phyloP scores from a whole-genome alignment of 176 grass and related monocot genomes.

The Musa beccarii region DNA sequence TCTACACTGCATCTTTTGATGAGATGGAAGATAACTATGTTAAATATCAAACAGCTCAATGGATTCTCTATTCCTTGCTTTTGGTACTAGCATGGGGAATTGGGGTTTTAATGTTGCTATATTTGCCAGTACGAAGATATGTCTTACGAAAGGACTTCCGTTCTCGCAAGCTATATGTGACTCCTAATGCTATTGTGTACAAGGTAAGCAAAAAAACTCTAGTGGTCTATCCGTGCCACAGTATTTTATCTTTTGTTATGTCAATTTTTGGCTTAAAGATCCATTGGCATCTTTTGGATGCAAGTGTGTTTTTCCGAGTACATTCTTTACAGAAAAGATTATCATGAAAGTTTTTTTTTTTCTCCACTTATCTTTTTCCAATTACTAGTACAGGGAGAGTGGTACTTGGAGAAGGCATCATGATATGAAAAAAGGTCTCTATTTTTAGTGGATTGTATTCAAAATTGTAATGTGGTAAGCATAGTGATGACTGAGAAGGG shows the following conservation, averaged over 20 bases:
- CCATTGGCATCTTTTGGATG: too few relatives aligned
- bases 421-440: too few relatives aligned
- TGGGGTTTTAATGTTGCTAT: slow-evolving; percentile 58
- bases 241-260: background rate
- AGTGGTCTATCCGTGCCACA: background rate
- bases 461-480: too few relatives aligned
- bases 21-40: slow-evolving; percentile 49
- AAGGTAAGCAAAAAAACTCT: slow-evolving; percentile 30
- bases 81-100: slow-evolving; percentile 61
- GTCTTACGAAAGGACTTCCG: slow-evolving; percentile 28
- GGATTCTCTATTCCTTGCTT: slow-evolving; percentile 46
- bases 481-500: too few relatives aligned
- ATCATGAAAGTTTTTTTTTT: too few relatives aligned
- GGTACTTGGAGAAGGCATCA: too few relatives aligned
- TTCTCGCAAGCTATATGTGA: slow-evolving; percentile 52
- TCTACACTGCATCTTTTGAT: slow-evolving; percentile 45
- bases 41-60: slow-evolving; percentile 45
- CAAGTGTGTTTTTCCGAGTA: too few relatives aligned
- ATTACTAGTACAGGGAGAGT: too few relatives aligned
- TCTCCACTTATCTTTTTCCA: too few relatives aligned
- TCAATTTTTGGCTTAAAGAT: too few relatives aligned
- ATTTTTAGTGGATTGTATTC: too few relatives aligned
- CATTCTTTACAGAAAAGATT: too few relatives aligned
- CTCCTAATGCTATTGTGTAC: slow-evolving; percentile 47
- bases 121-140: slow-evolving; percentile 46